A percentile compares a stretch with the other conserved stretches of the same genome.
phyloP scores from a whole-genome alignment of 2,329 filamentous ascomycete genomes.

The Teratosphaeriaceae sp. region DNA sequence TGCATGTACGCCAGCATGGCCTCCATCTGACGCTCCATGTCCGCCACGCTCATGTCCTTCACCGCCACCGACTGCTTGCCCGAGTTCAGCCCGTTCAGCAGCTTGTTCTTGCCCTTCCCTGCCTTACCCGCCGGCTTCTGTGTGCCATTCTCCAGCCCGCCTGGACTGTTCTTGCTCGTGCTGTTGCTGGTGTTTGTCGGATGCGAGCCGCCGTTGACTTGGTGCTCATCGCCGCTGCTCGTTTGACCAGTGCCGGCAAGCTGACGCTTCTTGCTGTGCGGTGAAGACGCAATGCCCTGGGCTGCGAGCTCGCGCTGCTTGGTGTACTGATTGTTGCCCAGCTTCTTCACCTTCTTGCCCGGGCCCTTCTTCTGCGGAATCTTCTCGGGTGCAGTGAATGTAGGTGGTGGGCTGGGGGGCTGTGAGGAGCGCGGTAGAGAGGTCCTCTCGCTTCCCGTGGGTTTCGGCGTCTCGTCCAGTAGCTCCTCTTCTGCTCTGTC shows the following conservation, averaged over 20 bases:
- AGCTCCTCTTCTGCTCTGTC: conserved; percentile 40
- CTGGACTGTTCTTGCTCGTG: conserved; percentile 11
- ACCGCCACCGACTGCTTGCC: conserved; percentile 52
- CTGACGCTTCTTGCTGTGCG: conserved; percentile 23
- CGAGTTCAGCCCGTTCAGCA: conserved; percentile 30
- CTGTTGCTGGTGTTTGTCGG: conserved; percentile 8
- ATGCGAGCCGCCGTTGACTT: conserved; percentile 9
- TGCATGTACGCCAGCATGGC: conserved; percentile 87
- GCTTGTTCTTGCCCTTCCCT: conserved; percentile 19
- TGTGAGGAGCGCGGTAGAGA: conserved; percentile 39
- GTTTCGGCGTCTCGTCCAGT: conserved; percentile 51
- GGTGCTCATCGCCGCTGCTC: conserved; percentile 19
- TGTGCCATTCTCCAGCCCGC: conserved; percentile 4
- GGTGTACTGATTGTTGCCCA: conserved; percentile 76
- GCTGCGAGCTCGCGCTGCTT: conserved; percentile 53
- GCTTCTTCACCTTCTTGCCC: conserved; percentile 52
- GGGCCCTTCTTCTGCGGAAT: conserved; percentile 55
- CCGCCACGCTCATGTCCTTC: conserved; percentile 56
- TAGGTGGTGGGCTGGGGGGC: conserved; percentile 29
- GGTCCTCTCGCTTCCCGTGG: conserved; percentile 28
- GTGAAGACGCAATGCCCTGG: conserved; percentile 46
- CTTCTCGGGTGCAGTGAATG: conserved; percentile 34
- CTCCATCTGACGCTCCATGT: conserved; percentile 57
- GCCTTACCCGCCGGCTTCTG: conserved; percentile 11
- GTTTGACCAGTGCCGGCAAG: conserved; percentile 4